Conservation (phyloP, 257 asterid species). For the Solanum chiquidenum region DNA sequence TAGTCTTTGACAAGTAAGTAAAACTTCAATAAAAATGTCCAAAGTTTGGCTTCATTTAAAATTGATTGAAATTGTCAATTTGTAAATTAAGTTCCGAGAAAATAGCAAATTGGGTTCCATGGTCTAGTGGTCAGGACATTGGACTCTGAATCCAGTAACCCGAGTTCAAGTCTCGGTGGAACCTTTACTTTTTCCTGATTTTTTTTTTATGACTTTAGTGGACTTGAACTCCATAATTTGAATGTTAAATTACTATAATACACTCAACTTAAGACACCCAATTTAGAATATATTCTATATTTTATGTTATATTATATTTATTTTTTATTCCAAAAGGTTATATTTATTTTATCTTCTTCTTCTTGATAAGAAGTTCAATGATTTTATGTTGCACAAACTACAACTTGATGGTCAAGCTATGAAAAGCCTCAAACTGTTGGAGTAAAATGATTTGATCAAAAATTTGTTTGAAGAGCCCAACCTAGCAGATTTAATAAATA, state of each 20-base stretch:
- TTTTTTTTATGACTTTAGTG: not conserved
- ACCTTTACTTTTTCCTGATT: not conserved
- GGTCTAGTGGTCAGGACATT: conserved; percentile 38
- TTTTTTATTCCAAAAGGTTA: too few species aligned
- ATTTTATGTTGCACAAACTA: too few species aligned
- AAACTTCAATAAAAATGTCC: too few species aligned
- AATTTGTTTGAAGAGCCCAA: not conserved
- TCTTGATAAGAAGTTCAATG: too few species aligned
- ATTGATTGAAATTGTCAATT: conserved; percentile 19
- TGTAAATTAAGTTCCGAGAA: not conserved
- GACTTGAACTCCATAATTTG: too few species aligned
- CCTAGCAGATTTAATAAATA: too few species aligned
- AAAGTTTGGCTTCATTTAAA: conserved; percentile 19
- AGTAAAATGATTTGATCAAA: not conserved
- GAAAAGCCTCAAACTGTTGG: not conserved
- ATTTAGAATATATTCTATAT: too few species aligned
- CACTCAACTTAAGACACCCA: too few species aligned
- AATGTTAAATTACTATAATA: too few species aligned
- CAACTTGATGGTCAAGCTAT: not conserved
- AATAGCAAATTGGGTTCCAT: not conserved
- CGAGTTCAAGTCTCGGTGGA: conserved; percentile 29
- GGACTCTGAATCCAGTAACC: conserved; percentile 48
- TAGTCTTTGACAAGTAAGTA: too few species aligned
- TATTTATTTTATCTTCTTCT: too few species aligned
- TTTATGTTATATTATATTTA: too few species aligned